Evolutionary conservation across 2,329 filamentous ascomycete species (phyloP), one percentile per base, ranked within the genome.

Genomic region (Venturia aucupariae): DNA sequence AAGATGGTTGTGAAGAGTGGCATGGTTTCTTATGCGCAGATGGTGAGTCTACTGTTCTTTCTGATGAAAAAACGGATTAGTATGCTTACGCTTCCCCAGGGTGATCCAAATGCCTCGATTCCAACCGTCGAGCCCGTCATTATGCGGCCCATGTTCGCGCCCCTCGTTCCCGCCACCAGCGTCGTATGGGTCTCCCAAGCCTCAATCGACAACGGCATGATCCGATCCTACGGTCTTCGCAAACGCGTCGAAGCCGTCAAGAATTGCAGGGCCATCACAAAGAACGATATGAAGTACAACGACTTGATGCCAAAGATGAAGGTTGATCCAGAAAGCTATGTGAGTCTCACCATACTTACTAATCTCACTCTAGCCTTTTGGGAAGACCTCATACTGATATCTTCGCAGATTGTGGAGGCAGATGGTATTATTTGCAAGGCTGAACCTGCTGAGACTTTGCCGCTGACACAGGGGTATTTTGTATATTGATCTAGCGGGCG

Each of bases 261-360:
- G 72, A 84, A 84, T 64, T 96, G 92, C 75, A 82, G 92, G 66
- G 83, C 75, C 39, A 82, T 96, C 55, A 81, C 87, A 54, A 97
- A 97, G 82, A 81, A 77, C 70, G 90, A 97, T 75, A 96, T 97
- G 92, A 92, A 90, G 72, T 92, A 86, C 75, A 97, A 97, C 75
- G 86, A 91, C 71, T 77, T 77, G 64, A 91, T 86, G 84, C 93
- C 93, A 17, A 85, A 82, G 77, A 97, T 97, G 90, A 86, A 81
- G 70, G 92, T 97, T 66, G 92, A 97, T 75, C 90, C 93, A 5
- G 93, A 97, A 81, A 87, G 84, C 71, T 97, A 97, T 78, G 78
- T 82, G 69, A 77, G 80, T 78, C n/a, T n/a, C n/a, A n/a, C n/a
- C n/a, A n/a, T n/a, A n/a, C n/a, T n/a, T n/a, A n/a, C n/a, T n/a